Evolutionary conservation across 441 rosid species (phyloP), one percentile per base, ranked within the genome.

Genomic region (Corymbia calophylla): DNA sequence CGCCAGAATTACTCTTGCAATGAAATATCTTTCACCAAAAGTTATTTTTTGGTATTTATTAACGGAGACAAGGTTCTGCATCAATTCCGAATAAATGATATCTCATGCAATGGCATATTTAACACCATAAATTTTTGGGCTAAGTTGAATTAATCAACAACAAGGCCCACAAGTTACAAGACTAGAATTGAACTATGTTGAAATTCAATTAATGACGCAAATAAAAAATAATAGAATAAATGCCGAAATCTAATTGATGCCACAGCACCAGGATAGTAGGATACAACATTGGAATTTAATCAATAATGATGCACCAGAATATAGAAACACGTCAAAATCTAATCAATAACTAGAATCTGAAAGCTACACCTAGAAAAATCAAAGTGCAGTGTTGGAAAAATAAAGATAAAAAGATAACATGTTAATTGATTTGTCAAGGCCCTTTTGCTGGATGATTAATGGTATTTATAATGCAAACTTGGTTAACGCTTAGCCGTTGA

Each of bases 191-290:
- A 58, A 58, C 27, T 25, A 58, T 58, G 14, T 1, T 0, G 0
- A 3, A 58, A 58, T 58, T 58, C 25, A 56, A 56, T 56, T 23
- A 56, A 23, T 0, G 5, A 0, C 13, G 8, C 29, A 21, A 56
- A 25, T 21, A 0, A 21, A 12, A 27, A 29, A 56, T 56, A 23
- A 4, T 23, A 12, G 10, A 3, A 56, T 9, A 9, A 23, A 56
- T 23, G 62, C 29, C 0, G 25, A 0, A 56, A 56, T 56, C 10
- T 56, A 23, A 56, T 56, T 13, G 10, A 4, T 0, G 6, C 23
- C 0, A 0, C 1, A 21, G 29, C 62, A 56, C 11, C 62, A 23
- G 25, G 29, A 56, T 56, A 56, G 3, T 10, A 13, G 23, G 6
- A 56, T 9, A 6, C 62, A 56, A 56, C 0, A 5, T 39, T 39